Evolutionary conservation across 768 basidiomycete species (phyloP), one percentile per base, ranked within the genome.

Genomic region (Epithele typhae): DNA sequence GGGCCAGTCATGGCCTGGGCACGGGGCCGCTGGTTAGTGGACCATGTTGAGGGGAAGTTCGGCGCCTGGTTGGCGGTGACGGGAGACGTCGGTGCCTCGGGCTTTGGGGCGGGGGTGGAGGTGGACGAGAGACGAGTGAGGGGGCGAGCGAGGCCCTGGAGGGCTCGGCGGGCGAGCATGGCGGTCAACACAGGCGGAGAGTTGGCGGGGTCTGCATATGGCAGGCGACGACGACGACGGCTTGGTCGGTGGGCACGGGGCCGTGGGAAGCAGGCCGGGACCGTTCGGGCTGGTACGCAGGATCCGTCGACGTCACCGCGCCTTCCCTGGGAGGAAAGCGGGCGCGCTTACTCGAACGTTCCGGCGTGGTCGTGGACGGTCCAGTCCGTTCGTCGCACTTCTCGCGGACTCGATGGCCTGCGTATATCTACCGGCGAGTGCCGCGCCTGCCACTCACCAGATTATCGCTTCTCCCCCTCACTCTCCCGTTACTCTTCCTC

Each of bases 1-100:
- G 94, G 85, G 44, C 81, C 78, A 10, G 78, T 77, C 19, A 66
- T 69, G 39, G 70, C 67, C 14, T 66, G 70, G 9, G 82, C 82
- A 44, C 91, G 84, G 8, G 82, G 72, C 32, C 71, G 77, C 69
- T 98, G 95, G 58, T 67, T 84, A 17, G 84, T 81, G 2, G 92
- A 90, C 94, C 94, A 98, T 54, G 87, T 87, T 30, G 75, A 64
- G 5, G 85, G 69, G 56, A 78, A 75, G 68, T 97, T 96, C 49
- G 95, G 91, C 5, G 93, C 75, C 71, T 97, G 95, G 22, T 75
- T 67, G 40, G 68, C 64, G 35, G 72, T 65, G 37, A 64, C 57
- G 34, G 70, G 57, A 37, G 62, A 48, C 21, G 61, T 48, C 3
- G 61, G 43, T 25, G 46, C 54, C 36, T 57, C 50, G 23, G 51